phyloP scores from a whole-genome alignment of 495 filamentous ascomycete species.

The Paragyromitra xinjiangensis region DNA sequence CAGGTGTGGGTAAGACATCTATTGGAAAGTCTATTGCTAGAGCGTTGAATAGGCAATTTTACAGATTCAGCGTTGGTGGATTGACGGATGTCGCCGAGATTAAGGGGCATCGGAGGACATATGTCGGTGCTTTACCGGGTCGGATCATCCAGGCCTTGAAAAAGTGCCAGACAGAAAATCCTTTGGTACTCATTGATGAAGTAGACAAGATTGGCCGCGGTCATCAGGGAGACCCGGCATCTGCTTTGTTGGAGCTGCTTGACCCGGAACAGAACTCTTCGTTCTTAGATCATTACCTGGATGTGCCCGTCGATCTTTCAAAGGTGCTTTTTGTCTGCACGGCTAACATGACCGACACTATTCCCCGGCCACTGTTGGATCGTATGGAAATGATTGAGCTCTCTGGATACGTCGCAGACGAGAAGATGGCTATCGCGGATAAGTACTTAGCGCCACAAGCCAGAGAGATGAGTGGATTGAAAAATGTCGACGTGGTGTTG shows the following conservation, averaged over 20 bases:
- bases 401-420: slow-evolving; percentile 95
- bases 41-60: slow-evolving; percentile 93
- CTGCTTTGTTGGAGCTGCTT: slow-evolving; percentile 90
- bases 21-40: slow-evolving; percentile 98
- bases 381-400: slow-evolving; percentile 98
- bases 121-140: slow-evolving; percentile 94
- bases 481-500: slow-evolving; percentile 87
- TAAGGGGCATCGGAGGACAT: slow-evolving; percentile 96
- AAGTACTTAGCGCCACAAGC: slow-evolving; percentile 90
- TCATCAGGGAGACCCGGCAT: slow-evolving; percentile 95
- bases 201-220: slow-evolving; percentile 97
- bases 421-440: slow-evolving; percentile 99
- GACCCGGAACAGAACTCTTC: slow-evolving; percentile 98
- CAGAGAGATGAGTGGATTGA: slow-evolving; percentile 87
- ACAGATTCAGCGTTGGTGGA: slow-evolving; percentile 96
- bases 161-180: slow-evolving; percentile 99
- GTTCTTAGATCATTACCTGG: slow-evolving; percentile 98
- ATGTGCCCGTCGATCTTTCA: slow-evolving; percentile 96
- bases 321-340: slow-evolving; percentile 99
- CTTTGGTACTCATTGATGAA: slow-evolving; percentile 95
- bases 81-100: slow-evolving; percentile 99
- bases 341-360: slow-evolving; percentile 98
- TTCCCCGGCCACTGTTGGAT: slow-evolving; percentile 91
- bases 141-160: slow-evolving; percentile 98
- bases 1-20: slow-evolving; percentile 94